A percentile compares a stretch with the other conserved stretches of the same genome.
phyloP scores from a whole-genome alignment of 768 basidiomycete genomes.

The Mycena rebaudengoi region DNA sequence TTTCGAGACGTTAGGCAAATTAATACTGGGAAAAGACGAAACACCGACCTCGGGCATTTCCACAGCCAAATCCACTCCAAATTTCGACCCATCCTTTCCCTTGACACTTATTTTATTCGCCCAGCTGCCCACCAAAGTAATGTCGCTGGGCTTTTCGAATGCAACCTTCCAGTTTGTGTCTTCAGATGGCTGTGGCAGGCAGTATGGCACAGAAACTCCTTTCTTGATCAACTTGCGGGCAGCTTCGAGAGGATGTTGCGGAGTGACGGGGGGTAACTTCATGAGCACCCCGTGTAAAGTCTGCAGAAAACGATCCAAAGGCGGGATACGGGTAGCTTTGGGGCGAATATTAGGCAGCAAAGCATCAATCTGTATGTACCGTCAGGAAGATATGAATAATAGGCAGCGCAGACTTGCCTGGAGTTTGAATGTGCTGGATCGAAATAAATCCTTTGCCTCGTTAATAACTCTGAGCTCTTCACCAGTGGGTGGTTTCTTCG shows the following conservation, averaged over 20 bases:
- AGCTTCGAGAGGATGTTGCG: conserved; percentile 75
- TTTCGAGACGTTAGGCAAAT: conserved; percentile 20
- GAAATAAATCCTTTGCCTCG: conserved; percentile 77
- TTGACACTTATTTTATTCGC: conserved; percentile 79
- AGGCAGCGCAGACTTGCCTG: conserved; percentile 58
- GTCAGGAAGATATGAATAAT: not conserved
- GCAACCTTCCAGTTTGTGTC: conserved; percentile 91
- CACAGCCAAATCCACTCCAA: conserved; percentile 81
- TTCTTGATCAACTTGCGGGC: conserved; percentile 60
- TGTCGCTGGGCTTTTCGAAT: conserved; percentile 80
- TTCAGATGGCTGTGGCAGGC: conserved; percentile 72
- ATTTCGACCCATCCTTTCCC: conserved; percentile 68
- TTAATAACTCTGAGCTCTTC: conserved; percentile 77
- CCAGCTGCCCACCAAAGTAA: conserved; percentile 89
- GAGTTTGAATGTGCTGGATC: conserved; percentile 84
- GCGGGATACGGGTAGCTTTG: conserved; percentile 61
- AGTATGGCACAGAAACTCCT: conserved; percentile 72
- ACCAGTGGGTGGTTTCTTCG: conserved; percentile 68
- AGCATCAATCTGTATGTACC: conserved; percentile 72
- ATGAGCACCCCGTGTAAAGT: conserved; percentile 72
- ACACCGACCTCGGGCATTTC: conserved; percentile 85
- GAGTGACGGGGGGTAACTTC: conserved; percentile 61
- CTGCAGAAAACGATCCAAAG: conserved; percentile 74
- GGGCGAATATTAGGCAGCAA: conserved; percentile 81
- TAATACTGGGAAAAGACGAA: not conserved